Base-by-base conservation (phyloP, 2,329 filamentous ascomycete species). In the Myriangium duriaei region DNA sequence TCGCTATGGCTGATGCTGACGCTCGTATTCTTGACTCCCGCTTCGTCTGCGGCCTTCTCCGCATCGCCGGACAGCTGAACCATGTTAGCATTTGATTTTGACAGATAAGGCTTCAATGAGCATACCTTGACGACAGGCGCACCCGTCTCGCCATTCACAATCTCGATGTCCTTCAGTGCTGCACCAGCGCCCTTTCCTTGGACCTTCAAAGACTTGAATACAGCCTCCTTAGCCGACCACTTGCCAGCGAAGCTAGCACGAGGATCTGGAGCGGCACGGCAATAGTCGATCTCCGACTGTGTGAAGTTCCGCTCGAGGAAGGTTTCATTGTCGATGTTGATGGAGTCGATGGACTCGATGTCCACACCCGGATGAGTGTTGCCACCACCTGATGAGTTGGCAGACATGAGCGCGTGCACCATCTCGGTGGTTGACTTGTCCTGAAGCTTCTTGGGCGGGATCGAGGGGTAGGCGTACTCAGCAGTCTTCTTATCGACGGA, bases 291-390 rank as follows among this genome's bases (percentile, higher is more conserved):
- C 64, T 98, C 91, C 34, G 70, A 66, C 11, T 68, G 61, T 0
- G 91, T 96, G 62, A 98, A 98, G 66, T 98, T 98, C 51, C 91
- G 81, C 63, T 91, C 76, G 31, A 98, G 63, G 55, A 98, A 98
- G 0, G 83, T 95, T 32, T 92, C 82, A 51, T 96, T 98, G 31
- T 85, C 76, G 45, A 94, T 82, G 64, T 94, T 93, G 64, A 98
- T 76, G 21, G 84, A 77, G 24, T 76, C 68, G 34, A 98, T 79
- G 46, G 81, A 80, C 66, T 98, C 91, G 37, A 98, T 83, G 54
- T 98, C 91, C 15, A 98, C 84, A 41, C 91, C 91, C 19, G 96
- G 75, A 59, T 85, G 88, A 52, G 81, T 87, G 57, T 65, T 64
- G 19, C 55, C 42, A 21, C 34, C 32, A 5, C 57, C 60, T 2